phyloP scores from a whole-genome alignment of 805 yeast species.

The Candida boleticola region DNA sequence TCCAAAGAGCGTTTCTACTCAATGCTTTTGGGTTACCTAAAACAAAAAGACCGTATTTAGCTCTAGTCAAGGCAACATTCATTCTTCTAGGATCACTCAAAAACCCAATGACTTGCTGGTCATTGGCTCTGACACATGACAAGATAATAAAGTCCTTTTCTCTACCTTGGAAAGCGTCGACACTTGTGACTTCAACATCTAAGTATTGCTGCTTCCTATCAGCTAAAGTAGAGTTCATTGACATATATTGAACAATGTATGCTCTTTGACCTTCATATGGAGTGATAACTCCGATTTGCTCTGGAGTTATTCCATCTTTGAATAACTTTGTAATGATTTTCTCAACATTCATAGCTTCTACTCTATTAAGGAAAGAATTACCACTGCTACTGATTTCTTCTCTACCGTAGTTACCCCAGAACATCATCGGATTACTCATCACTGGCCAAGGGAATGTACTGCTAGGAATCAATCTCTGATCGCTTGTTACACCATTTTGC shows the following conservation, averaged over 20 bases:
- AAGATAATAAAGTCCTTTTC: constrained; percentile 44
- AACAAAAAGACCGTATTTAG: constrained; percentile 46
- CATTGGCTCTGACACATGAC: constrained; percentile 45
- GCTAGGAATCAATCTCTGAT: constrained; percentile 55
- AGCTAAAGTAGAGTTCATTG: constrained; percentile 59
- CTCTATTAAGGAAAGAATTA: constrained; percentile 76
- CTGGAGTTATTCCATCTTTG: constrained; percentile 73
- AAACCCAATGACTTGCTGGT: constrained; percentile 39
- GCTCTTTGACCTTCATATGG: constrained; percentile 95
- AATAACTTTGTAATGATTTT: constrained; percentile 70
- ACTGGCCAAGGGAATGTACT: constrained; percentile 91
- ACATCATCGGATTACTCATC: constrained; percentile 85
- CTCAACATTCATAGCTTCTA: constrained; percentile 88
- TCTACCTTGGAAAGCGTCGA: constrained; percentile 45
- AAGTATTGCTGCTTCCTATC: constrained; percentile 58
- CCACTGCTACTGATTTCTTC: constrained; percentile 87
- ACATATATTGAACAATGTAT: constrained; percentile 75
- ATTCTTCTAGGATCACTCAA: constrained; percentile 43
- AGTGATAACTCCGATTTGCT: constrained; percentile 87
- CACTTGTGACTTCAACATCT: constrained; percentile 74
- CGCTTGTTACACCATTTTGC: constrained; percentile 86
- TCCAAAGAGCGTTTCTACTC: constrained; percentile 73
- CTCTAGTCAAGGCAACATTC: constrained; percentile 45
- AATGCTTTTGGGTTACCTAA: constrained; percentile 84
- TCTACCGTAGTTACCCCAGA: constrained; percentile 86